Evolutionary conservation across 768 basidiomycete species (phyloP).

Genomic region (Gymnopilus dilepis): DNA sequence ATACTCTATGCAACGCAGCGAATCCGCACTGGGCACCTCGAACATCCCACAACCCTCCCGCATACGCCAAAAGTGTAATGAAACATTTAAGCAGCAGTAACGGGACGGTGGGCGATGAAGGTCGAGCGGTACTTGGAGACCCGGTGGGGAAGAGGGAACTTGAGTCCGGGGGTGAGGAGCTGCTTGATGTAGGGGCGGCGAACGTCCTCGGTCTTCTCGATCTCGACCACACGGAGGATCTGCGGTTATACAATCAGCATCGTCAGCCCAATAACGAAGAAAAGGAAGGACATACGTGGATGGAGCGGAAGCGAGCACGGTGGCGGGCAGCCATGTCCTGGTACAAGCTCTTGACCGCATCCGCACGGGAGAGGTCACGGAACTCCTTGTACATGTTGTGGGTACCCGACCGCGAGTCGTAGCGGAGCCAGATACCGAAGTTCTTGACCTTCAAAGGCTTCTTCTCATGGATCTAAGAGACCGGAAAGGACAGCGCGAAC

Average conservation of each 20-base stretch:
- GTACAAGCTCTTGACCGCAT: conserved; percentile 96
- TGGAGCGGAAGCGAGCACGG: conserved; percentile 98
- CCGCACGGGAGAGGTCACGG: conserved; percentile 93
- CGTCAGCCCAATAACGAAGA: neutral
- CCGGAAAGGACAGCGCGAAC: conserved; percentile 26
- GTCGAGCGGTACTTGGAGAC: conserved; percentile 78
- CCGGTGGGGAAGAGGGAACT: conserved; percentile 97
- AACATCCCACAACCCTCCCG: neutral
- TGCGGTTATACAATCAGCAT: conserved; percentile 36
- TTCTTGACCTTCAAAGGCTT: conserved; percentile 99
- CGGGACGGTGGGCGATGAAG: conserved; percentile 79
- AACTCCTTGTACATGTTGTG: conserved; percentile 99
- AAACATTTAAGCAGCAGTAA: conserved; percentile 42
- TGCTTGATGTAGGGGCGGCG: conserved; percentile 99
- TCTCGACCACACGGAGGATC: conserved; percentile 98
- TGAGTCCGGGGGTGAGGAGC: conserved; percentile 86
- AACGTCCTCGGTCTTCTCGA: conserved; percentile 89
- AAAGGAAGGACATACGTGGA: conserved; percentile 70
- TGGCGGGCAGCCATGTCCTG: conserved; percentile 99
- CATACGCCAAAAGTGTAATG: neutral
- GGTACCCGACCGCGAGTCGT: conserved; percentile 98
- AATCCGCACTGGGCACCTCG: neutral
- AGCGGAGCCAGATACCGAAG: conserved; percentile 99
- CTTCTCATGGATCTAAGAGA: conserved; percentile 91
- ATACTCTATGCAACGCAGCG: neutral